Evolutionary conservation across 176 grass and related monocot genomes (phyloP), one percentile per base, ranked within the genome.

Genomic region (Carex scoparia): DNA sequence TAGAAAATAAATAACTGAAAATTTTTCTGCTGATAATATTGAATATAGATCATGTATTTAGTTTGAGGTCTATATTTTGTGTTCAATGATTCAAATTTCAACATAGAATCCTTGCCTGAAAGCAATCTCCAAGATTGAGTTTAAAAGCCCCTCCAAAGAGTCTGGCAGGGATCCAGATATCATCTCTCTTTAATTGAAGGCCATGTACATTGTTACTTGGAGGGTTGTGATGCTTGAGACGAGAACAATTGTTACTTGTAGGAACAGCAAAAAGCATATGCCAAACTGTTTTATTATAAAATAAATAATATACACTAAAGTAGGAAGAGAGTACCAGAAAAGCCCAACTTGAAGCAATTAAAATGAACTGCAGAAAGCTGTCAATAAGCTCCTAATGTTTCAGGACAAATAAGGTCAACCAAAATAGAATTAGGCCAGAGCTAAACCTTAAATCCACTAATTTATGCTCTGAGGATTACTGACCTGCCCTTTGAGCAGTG

Each of bases 141-240:
- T 91, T 62, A 23, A 93, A 86, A 37, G 88, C 88, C 4, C 58
- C 85, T 18, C 85, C 32, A 1, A 86, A 28, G 3, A 91, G 88
- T 84, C 51, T 83, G 2, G 92, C 87, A 2, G 92, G 86, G 18
- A 94, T 3, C 89, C 89, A 97, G 0, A 15, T 51, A 11, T 68
- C 84, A 4, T 89, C 31, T 38, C 65, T 66, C 62, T 84, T 89
- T 35, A 94, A 90, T 81, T 97, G 89, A 38, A 94, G 54, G 11
- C 94, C 91, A 12, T 90, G 72, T 12, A 94, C 79, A 23, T 94
- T 7, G 68, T 86, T 13, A 89, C 79, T 85, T 97, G 79, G 6
- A 92, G 79, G 9, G 9, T 51, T 10, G 1, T 51, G 48, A 51
- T 51, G 48, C 48, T 51, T 51, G 48, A 51, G 48, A 51, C 1